Base-by-base conservation (phyloP, 192 early-diverging fungal species). In the Globomyces pollinis-pini region DNA sequence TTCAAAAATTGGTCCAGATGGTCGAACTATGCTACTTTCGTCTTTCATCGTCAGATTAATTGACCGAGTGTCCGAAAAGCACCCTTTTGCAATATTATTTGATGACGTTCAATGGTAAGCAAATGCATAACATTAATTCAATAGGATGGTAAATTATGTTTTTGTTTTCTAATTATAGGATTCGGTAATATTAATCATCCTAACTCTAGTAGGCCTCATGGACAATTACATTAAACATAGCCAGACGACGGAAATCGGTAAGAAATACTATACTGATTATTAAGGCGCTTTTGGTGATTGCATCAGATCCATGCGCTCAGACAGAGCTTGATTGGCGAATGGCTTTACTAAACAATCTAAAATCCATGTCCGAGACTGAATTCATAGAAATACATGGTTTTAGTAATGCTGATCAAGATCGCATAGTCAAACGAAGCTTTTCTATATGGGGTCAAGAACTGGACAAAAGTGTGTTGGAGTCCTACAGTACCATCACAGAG, bases 241-340 rank as follows among this genome's bases (percentile, higher is more conserved):
- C 28, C 28, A 47, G 44, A 47, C 15, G 44, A 13, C 28, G 44
- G 5, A 47, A 47, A 47, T 26, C 21, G 44, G 44, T 47, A 26
- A 3, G 21, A 1, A 9, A 13, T 2, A 6, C 44, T 47, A 47
- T 26, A 24, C 3, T 4, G n/a, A n/a, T n/a, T n/a, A n/a, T n/a
- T n/a, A n/a, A 47, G 44, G 44, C 44, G 3, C 23, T 47, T 20
- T 20, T 47, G 3, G 28, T 47, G 3, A 4, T 47, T 5, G 28
- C 44, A 9, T 47, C 44, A 4, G 44, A 20, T 4, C 44, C 44
- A 24, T 24, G 44, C 23, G 23, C 28, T 24, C n/a, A n/a, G n/a
- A n/a, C n/a, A n/a, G n/a, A n/a, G n/a, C n/a, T n/a, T n/a, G 44
- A 47, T 47, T 47, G 44, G 44, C 2, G 44, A 47, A 47, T 47